Evolutionary conservation across 257 asterid genomes (phyloP), one percentile per base, ranked within the genome.

Genomic region (Parsonsia alboflavescens): DNA sequence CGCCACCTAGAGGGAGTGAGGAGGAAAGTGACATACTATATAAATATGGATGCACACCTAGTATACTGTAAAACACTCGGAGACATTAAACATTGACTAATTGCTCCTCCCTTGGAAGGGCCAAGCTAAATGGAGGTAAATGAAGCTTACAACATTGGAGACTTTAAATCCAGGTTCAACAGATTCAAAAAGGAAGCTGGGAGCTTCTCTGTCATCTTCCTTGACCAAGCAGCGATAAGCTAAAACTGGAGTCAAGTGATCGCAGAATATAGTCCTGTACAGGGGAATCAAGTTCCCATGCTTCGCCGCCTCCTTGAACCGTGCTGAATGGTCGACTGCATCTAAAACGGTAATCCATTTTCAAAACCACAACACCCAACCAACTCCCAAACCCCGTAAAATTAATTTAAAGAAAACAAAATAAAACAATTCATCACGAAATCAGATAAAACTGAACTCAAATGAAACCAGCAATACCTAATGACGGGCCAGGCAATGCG

Each of bases 151-250:
- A 28, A 93, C 87, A 50, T 73, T 88, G 69, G 98, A 93, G 72
- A 79, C 93, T 80, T 89, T 85, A 39, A 84, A 83, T 68, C 97
- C 98, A 13, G 96, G 91, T 81, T 89, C 96, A 65, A 89, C 98
- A 2, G 97, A 91, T 88, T 91, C 98, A 52, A 87, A 93, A 58
- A 93, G 90, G 80, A 93, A 93, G 85, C 98, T 93, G 16, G 98
- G 97, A 68, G 98, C 97, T n/a, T 93, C 98, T 79, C 98, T 83
- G 80, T 91, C 96, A 75, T 93, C 98, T 80, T 93, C 97, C 84
- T 85, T 91, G 68, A 93, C 96, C 86, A 93, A 84, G 78, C 97
- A 93, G 50, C 98, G 92, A 77, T 93, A 93, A 9, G 98, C 98
- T n/a, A 91, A 90, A 70, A 93, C 98, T 0, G 98, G 96, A 22